Evolutionary conservation across 2,329 filamentous ascomycete species (phyloP).

Genomic region (Graphilbum sp.): DNA sequence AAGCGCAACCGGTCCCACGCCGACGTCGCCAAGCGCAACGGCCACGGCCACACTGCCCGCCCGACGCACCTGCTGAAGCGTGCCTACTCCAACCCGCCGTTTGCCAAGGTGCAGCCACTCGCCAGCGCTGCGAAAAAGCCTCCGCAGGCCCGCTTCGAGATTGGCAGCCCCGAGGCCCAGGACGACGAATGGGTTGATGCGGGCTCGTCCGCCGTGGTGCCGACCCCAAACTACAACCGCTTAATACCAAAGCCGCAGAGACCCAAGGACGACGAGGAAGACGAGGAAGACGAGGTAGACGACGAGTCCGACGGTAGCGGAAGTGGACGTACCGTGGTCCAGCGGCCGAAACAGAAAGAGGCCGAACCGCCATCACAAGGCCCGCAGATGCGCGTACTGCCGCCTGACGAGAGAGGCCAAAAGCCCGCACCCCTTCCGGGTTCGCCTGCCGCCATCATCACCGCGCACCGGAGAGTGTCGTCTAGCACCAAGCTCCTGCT

Average conservation of each 20-base stretch:
- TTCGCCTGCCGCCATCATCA: constrained; percentile 1
- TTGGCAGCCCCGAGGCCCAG: constrained; percentile 30
- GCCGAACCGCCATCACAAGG: constrained; percentile 2
- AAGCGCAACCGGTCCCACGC: constrained; percentile 45
- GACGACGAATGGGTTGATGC: constrained; percentile 54
- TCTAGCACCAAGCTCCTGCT: constrained; percentile 26
- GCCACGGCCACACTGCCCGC: constrained; percentile 18
- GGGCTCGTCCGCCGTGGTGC: constrained; percentile 37
- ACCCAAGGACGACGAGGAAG: not conserved
- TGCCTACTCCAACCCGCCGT: constrained; percentile 31
- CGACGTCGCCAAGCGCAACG: constrained; percentile 35
- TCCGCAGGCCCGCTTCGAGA: constrained; percentile 44
- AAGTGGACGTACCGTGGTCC: too few species aligned
- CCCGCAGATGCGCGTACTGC: not conserved
- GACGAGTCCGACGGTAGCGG: too few species aligned
- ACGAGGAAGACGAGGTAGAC: not conserved
- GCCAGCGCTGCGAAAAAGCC: constrained; percentile 7
- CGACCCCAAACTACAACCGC: not conserved
- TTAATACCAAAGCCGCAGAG: not conserved
- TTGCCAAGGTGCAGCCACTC: constrained; percentile 12
- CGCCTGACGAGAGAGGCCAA: not conserved
- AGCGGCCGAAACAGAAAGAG: not conserved
- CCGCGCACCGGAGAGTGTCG: not conserved
- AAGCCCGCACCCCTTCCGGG: not conserved
- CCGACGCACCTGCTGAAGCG: constrained; percentile 29